Percentiles rank a stretch among this genome's conserved stretches.
phyloP scores from a whole-genome alignment of 2,329 filamentous ascomycete species.

The Colletotrichum tanaceti region DNA sequence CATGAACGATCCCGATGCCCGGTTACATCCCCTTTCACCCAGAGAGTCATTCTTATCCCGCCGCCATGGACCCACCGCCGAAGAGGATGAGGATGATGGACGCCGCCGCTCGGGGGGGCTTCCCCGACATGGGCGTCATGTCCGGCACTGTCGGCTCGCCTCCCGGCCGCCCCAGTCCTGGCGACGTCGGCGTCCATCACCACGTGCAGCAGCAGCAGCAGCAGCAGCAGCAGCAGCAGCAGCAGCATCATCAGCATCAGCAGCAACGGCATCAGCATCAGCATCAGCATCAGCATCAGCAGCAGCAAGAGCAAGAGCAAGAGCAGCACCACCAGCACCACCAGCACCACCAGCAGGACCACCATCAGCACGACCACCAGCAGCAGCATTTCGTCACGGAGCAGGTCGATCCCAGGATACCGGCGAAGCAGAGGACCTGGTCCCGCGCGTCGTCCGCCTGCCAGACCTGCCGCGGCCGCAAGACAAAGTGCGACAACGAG shows the following conservation, averaged over 20 bases:
- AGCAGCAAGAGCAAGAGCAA: no score
- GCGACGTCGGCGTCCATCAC: constrained; percentile 18
- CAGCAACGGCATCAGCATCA: no score
- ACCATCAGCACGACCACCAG: no score
- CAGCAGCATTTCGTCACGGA: neutral
- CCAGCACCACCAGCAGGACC: no score
- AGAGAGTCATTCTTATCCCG: constrained; percentile 7
- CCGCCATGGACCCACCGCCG: constrained; percentile 36
- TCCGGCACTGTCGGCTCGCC: constrained; percentile 16
- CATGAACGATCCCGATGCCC: constrained; percentile 26
- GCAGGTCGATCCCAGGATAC: constrained; percentile 31
- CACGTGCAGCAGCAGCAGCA: neutral
- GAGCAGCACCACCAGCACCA: no score
- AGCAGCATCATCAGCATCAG: no score
- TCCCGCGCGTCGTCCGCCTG: constrained; percentile 47
- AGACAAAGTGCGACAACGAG: constrained; percentile 54
- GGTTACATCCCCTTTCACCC: neutral
- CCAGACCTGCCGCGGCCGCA: constrained; percentile 51
- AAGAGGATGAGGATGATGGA: constrained; percentile 41
- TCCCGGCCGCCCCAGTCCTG: constrained; percentile 8
- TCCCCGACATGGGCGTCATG: constrained; percentile 35
- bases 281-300: no score
- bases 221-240: no score
- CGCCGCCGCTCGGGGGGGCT: constrained; percentile 31
- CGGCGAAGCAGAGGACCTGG: constrained; percentile 33